Evolutionary conservation across 1,284 basidiomycete genomes (phyloP).

Genomic region (Fomitopsis betulina): DNA sequence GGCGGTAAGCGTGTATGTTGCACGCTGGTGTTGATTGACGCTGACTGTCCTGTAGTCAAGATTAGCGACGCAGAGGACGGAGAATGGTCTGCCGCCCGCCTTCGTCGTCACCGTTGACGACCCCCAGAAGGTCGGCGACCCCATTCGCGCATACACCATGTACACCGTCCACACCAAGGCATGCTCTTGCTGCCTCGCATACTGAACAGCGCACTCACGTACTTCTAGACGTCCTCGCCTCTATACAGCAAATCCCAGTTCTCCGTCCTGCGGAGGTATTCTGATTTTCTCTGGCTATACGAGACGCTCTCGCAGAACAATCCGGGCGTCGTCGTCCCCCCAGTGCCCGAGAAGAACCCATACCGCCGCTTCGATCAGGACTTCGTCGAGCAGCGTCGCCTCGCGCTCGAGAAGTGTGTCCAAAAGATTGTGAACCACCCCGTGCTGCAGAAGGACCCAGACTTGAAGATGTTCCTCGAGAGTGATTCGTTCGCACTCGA

Average conservation of each 20-base stretch:
- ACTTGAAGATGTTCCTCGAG: conserved; percentile 85
- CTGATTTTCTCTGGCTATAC: conserved; percentile 97
- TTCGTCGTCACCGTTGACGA: conserved; percentile 87
- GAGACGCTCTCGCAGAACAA: conserved; percentile 89
- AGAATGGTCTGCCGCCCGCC: conserved; percentile 49
- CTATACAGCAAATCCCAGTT: conserved; percentile 78
- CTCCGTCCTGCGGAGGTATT: conserved; percentile 91
- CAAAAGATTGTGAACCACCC: conserved; percentile 88
- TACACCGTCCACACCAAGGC: conserved; percentile 91
- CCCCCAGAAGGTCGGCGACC: conserved; percentile 91
- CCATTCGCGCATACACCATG: conserved; percentile 88
- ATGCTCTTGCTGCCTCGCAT: conserved; percentile 16
- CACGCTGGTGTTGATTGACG: background rate
- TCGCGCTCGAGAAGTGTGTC: conserved; percentile 86
- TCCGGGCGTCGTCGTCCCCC: conserved; percentile 95
- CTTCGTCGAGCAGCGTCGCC: conserved; percentile 82
- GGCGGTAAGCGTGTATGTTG: conserved; percentile 23
- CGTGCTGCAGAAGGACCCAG: conserved; percentile 77
- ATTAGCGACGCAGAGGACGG: conserved; percentile 15
- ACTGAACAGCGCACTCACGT: conserved; percentile 1
- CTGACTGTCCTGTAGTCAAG: conserved; percentile 4
- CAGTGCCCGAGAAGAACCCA: conserved; percentile 92
- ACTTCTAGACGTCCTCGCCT: conserved; percentile 72
- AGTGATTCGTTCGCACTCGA: conserved; percentile 83
- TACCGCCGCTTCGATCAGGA: conserved; percentile 88